A percentile compares a stretch with the other conserved stretches of the same genome.
These are phyloP conservation scores for Penicillium sp. DNA, from an alignment of 2,329 filamentous ascomycete species.

Conservation along the genomic window DNA sequence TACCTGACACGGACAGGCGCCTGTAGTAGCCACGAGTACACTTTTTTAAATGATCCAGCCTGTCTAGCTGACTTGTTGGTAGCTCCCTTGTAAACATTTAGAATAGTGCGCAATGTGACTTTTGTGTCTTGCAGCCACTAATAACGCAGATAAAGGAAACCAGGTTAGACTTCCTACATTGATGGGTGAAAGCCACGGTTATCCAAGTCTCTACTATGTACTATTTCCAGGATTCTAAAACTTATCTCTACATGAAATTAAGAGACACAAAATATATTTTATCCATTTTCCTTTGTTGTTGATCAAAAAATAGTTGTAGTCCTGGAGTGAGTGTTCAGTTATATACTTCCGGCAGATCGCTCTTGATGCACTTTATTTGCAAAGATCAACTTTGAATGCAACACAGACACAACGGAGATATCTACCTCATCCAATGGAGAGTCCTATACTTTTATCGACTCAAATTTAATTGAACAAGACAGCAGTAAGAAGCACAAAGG, in stretches of 20 bases:
- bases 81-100: not conserved
- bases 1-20: too few species aligned
- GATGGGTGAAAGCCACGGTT: not conserved
- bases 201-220: not conserved
- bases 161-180: not conserved
- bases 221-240: too few species aligned
- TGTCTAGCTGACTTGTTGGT: too few species aligned
- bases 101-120: not conserved
- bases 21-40: not conserved
- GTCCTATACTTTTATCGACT: not conserved
- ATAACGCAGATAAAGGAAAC: not conserved
- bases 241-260: not conserved
- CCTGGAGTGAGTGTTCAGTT: not conserved
- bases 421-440: not conserved
- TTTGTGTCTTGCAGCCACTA: not conserved
- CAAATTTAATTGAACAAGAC: not conserved
- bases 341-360: not conserved
- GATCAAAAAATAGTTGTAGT: not conserved
- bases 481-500: not conserved
- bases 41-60: not conserved
- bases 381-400: not conserved
- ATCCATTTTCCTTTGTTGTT: not conserved
- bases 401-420: fast-evolving
- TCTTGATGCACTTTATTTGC: not conserved
- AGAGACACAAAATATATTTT: not conserved